Conservation (phyloP, 768 basidiomycete species). For the Mycena kentingensis region DNA sequence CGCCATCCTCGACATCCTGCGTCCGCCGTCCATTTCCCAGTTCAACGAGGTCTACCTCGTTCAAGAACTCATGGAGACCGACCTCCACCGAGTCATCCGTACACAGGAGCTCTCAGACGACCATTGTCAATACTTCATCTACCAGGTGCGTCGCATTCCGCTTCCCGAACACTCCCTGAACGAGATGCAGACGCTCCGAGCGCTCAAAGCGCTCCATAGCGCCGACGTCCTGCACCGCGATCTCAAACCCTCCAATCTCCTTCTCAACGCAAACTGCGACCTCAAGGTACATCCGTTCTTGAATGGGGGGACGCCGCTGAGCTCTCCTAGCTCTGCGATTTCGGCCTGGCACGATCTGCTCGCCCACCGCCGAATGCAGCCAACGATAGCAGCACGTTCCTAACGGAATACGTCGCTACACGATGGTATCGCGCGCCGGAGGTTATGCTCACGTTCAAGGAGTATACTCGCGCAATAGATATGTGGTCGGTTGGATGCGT, state of each 20-base stretch:
- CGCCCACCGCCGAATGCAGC: constrained; percentile 72
- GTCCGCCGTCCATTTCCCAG: constrained; percentile 68
- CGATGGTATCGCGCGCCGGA: constrained; percentile 98
- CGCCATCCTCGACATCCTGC: constrained; percentile 90
- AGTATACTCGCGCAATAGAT: constrained; percentile 88
- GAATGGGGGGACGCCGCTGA: not conserved
- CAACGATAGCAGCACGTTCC: constrained; percentile 77
- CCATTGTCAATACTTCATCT: constrained; percentile 96
- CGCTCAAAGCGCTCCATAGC: constrained; percentile 91
- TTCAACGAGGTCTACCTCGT: constrained; percentile 86
- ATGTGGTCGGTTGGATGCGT: constrained; percentile 89
- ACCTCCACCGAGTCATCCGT: constrained; percentile 93
- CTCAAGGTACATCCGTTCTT: constrained; percentile 64
- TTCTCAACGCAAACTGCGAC: constrained; percentile 96
- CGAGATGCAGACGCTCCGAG: constrained; percentile 70
- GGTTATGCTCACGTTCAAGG: constrained; percentile 97
- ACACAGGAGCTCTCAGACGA: constrained; percentile 94
- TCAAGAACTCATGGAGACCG: constrained; percentile 86
- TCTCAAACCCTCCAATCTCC: constrained; percentile 92
- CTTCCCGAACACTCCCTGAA: constrained; percentile 6
- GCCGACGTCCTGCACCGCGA: constrained; percentile 96
- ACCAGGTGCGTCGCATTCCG: constrained; percentile 60
- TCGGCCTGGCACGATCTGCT: constrained; percentile 82
- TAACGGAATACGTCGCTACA: constrained; percentile 96
- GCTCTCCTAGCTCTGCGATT: constrained; percentile 69